Evolutionary conservation across 2,329 filamentous ascomycete species (phyloP).

Genomic region (Botryotinia calthae): DNA sequence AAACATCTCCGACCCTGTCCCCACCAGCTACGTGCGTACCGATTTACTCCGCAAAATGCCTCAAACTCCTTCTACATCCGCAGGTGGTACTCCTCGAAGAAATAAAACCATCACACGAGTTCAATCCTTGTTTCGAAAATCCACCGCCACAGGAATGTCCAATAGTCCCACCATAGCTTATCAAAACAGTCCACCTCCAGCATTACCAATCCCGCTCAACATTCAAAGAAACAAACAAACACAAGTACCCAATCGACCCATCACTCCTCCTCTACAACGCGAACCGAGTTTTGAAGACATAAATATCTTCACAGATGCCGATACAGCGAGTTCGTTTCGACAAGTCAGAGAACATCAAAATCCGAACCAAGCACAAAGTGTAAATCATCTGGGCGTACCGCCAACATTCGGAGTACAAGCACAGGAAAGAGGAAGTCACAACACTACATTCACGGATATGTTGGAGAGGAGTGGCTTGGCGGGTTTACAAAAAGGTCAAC

Average conservation of each 20-base stretch:
- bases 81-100: slow-evolving; percentile 14
- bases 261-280: slow-evolving; percentile 42
- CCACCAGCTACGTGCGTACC: slow-evolving; percentile 46
- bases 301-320: slow-evolving; percentile 52
- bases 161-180: not conserved
- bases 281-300: slow-evolving; percentile 51
- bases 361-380: not conserved
- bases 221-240: slow-evolving; percentile 20
- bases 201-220: slow-evolving; percentile 30
- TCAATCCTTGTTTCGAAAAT: slow-evolving; percentile 34
- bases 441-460: slow-evolving; percentile 52
- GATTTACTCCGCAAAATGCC: slow-evolving; percentile 50
- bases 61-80: slow-evolving; percentile 28
- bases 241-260: slow-evolving; percentile 21
- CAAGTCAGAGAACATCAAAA: slow-evolving; percentile 19
- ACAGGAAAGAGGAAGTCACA: slow-evolving; percentile 24
- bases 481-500: slow-evolving; percentile 38
- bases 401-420: not conserved
- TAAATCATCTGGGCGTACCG: not conserved
- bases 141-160: slow-evolving; percentile 11
- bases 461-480: slow-evolving; percentile 48
- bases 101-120: slow-evolving; percentile 28
- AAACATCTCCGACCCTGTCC: slow-evolving; percentile 53
- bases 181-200: slow-evolving; percentile 10
- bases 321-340: slow-evolving; percentile 40